A percentile compares a stretch with the other conserved stretches of the same genome.
Evolutionary conservation across 1,284 basidiomycete species (phyloP).

Genomic region (Irpex lacteus): DNA sequence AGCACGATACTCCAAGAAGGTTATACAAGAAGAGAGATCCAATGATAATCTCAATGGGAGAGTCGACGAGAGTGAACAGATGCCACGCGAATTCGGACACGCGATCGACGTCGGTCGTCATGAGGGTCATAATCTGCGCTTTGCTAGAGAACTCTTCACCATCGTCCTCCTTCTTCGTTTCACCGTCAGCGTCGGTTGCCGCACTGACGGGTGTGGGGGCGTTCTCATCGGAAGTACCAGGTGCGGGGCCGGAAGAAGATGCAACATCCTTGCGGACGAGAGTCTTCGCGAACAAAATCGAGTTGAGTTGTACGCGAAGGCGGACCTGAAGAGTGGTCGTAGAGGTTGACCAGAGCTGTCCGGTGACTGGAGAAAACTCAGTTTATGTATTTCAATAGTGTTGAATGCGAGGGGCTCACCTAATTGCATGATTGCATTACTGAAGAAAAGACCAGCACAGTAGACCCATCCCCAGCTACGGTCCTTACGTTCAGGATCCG

Average conservation of each 20-base stretch:
- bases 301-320: constrained; percentile 81
- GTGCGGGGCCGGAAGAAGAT: constrained; percentile 40
- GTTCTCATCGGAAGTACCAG: background rate
- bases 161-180: constrained; percentile 43
- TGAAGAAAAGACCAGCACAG: constrained; percentile 66
- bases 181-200: constrained; percentile 25
- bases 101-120: constrained; percentile 90
- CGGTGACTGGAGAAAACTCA: constrained; percentile 26
- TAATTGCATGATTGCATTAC: constrained; percentile 59
- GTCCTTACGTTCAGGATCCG: constrained; percentile 48
- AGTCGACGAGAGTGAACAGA: constrained; percentile 68
- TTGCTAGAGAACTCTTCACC: constrained; percentile 86
- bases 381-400: no score
- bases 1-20: constrained; percentile 77
- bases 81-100: constrained; percentile 86
- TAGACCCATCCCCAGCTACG: constrained; percentile 75
- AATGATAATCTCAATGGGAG: constrained; percentile 84
- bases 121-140: constrained; percentile 85
- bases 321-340: constrained; percentile 73
- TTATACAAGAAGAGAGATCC: constrained; percentile 80
- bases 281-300: constrained; percentile 86
- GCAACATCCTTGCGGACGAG: constrained; percentile 86
- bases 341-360: constrained; percentile 69
- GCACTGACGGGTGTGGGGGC: background rate
- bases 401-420: constrained; percentile 37